phyloP scores from a whole-genome alignment of 176 grass and related monocot genomes.

The Triticum monococcum region DNA sequence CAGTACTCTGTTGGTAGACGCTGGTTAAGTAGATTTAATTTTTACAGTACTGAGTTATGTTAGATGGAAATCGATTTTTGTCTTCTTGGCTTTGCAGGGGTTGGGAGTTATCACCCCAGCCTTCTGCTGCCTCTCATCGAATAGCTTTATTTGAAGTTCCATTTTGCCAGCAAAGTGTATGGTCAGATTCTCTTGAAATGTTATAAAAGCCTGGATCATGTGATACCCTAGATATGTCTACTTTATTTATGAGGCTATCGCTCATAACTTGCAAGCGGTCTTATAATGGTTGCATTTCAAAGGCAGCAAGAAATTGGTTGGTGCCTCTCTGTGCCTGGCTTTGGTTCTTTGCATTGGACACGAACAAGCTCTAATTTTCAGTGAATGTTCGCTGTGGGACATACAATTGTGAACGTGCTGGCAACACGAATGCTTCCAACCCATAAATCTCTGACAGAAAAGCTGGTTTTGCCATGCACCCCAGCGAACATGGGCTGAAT shows the following conservation, averaged over 20 bases:
- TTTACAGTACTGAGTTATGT: slow-evolving; percentile 32
- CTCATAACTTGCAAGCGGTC: not conserved
- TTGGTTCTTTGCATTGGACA: too few species aligned
- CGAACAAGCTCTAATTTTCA: too few species aligned
- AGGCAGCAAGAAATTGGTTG: too few species aligned
- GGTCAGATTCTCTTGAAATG: not conserved
- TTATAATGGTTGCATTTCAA: too few species aligned
- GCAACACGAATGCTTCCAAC: too few species aligned
- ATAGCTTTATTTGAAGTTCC: slow-evolving; percentile 33
- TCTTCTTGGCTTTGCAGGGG: slow-evolving; percentile 30
- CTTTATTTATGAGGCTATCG: not conserved
- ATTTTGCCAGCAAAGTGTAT: slow-evolving; percentile 29
- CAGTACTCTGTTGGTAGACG: slow-evolving; percentile 33
- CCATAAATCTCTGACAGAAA: too few species aligned
- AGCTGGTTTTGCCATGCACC: too few species aligned
- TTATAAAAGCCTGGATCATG: not conserved
- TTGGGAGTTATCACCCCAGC: not conserved
- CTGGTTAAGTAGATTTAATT: slow-evolving; percentile 28
- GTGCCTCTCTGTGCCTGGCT: too few species aligned
- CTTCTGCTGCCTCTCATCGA: slow-evolving; percentile 1
- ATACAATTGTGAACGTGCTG: too few species aligned
- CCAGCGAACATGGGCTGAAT: too few species aligned
- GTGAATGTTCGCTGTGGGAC: too few species aligned
- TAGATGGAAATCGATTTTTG: slow-evolving; percentile 43
- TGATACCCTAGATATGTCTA: not conserved